Percentiles rank a stretch among this genome's conserved stretches.
Evolutionary conservation across 2,329 filamentous ascomycete genomes (phyloP).

Genomic region (Sporothrix schenckii): DNA sequence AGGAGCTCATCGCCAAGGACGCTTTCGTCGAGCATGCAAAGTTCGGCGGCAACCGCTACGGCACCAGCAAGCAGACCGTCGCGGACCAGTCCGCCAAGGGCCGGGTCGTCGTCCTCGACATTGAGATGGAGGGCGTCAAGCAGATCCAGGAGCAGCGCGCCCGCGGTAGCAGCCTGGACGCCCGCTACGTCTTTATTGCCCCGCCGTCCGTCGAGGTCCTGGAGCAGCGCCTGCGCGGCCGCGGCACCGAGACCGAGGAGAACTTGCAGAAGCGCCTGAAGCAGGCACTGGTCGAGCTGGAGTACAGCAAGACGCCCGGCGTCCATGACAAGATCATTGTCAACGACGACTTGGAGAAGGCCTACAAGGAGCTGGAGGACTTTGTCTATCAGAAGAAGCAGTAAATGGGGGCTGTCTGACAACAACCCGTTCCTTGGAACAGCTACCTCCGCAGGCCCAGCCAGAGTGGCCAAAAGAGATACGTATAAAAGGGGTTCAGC

Average conservation of each 20-base stretch:
- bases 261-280: conserved; percentile 68
- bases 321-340: conserved; percentile 51
- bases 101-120: conserved; percentile 81
- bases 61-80: conserved; percentile 72
- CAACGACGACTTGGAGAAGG: conserved; percentile 51
- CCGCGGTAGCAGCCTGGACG: conserved; percentile 64
- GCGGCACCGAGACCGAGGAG: conserved; percentile 78
- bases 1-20: conserved; percentile 65
- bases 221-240: conserved; percentile 71
- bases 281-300: conserved; percentile 75
- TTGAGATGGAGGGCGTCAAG: conserved; percentile 98
- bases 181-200: conserved; percentile 81
- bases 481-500: neutral
- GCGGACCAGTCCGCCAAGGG: conserved; percentile 68
- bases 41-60: conserved; percentile 86
- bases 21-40: conserved; percentile 84
- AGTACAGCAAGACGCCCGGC: conserved; percentile 68
- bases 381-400: conserved; percentile 49
- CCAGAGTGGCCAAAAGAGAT: too few relatives aligned
- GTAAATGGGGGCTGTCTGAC: neutral
- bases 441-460: neutral
- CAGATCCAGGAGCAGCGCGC: conserved; percentile 61
- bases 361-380: conserved; percentile 57
- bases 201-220: conserved; percentile 76
- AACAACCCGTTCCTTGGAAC: neutral